Conservation (phyloP, 192 early-diverging fungal genomes). For the Chytriomyces sp. region DNA sequence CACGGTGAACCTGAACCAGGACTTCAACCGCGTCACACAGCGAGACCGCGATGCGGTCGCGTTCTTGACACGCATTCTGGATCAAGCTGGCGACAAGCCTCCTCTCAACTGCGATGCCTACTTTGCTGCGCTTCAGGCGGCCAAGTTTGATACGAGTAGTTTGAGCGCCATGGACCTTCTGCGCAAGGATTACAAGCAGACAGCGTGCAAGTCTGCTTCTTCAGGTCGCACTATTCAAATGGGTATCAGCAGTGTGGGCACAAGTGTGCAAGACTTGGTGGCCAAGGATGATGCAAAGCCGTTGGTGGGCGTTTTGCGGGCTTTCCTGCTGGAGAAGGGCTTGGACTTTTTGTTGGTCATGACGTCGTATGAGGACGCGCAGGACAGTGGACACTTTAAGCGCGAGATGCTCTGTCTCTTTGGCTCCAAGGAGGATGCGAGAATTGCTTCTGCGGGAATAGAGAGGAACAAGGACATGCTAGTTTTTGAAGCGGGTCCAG, state of each 20-base stretch:
- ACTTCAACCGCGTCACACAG: constrained; percentile 52
- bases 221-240: constrained; percentile 38
- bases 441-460: constrained; percentile 1
- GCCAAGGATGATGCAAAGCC: constrained; percentile 51
- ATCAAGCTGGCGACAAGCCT: constrained; percentile 14
- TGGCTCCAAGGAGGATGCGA: neutral
- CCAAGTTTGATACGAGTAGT: constrained; percentile 50
- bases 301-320: constrained; percentile 27
- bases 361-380: constrained; percentile 55
- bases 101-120: constrained; percentile 12
- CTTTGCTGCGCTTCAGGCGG: constrained; percentile 56
- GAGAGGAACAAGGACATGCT: constrained; percentile 8
- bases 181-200: constrained; percentile 79
- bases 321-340: constrained; percentile 41
- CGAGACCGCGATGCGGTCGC: constrained; percentile 45
- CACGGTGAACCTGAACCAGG: constrained; percentile 58
- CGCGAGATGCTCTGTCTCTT: constrained; percentile 61
- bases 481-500: neutral
- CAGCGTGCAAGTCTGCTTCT: constrained; percentile 22
- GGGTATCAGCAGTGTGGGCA: constrained; percentile 66
- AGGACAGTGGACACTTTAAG: constrained; percentile 50
- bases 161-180: constrained; percentile 58
- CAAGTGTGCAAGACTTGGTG: constrained; percentile 50
- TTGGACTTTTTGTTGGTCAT: constrained; percentile 63
- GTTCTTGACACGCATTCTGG: constrained; percentile 35